A percentile compares a stretch with the other conserved stretches of the same genome.
Conservation (phyloP, 2,329 filamentous ascomycete genomes). For the Elsinoe batatas region DNA sequence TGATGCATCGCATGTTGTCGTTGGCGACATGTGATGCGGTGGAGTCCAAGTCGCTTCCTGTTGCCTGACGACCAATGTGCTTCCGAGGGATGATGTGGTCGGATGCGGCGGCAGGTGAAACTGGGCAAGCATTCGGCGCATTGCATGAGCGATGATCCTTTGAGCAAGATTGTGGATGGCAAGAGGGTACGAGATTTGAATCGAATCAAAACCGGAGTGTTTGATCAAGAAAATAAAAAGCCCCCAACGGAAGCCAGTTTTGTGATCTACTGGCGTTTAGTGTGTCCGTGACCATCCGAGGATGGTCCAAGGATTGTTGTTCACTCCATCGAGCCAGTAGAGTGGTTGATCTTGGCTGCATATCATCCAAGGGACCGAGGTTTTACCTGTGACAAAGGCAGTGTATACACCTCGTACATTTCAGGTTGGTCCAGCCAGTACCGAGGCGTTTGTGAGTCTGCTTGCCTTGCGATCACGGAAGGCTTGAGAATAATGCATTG, state of each 20-base stretch:
- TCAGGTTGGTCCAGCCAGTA: background rate
- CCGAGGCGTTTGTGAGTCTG: background rate
- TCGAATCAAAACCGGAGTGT: background rate
- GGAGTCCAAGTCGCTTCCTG: background rate
- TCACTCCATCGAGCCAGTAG: background rate
- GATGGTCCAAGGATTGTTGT: background rate
- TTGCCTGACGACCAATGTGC: background rate
- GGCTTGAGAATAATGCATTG: too few species aligned
- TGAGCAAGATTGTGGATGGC: background rate
- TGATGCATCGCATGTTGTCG: too few species aligned
- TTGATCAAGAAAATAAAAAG: background rate
- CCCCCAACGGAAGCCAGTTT: background rate
- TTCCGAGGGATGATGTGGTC: background rate
- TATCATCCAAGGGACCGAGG: background rate
- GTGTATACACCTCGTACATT: background rate
- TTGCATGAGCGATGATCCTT: slow-evolving; percentile 1
- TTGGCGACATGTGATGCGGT: background rate
- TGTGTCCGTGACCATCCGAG: background rate
- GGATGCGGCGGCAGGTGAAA: slow-evolving; percentile 11
- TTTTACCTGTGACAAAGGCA: background rate
- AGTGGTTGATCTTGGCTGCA: background rate
- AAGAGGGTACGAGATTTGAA: background rate
- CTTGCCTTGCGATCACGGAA: too few species aligned
- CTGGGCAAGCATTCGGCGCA: background rate
- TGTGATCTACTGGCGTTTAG: background rate